Base-by-base conservation (phyloP, 2,329 filamentous ascomycete genomes). In the Cordyceps tenuipes region DNA sequence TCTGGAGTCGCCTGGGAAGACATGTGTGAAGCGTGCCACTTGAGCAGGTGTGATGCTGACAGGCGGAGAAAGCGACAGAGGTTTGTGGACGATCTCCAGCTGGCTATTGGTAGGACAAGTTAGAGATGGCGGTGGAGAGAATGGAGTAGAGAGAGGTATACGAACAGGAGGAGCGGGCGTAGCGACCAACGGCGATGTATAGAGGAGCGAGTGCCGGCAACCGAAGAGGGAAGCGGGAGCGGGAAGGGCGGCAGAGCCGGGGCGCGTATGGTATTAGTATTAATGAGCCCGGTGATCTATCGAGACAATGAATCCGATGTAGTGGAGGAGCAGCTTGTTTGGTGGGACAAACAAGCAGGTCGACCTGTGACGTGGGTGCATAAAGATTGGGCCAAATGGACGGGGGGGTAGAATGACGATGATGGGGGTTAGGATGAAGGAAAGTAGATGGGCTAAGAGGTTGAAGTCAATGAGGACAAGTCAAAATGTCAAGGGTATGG, bases 1-100 rank as follows among this genome's bases (percentile, higher is more conserved):
- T 72, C 72, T 48, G 73, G 67, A 7, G 65, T 64, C 23, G 70
- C 66, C 34, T 65, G 68, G 44, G 67, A 70, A 64, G 71, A 66
- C 73, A 75, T 75, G 57, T 47, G 21, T 31, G 10, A 21, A n/a
- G 44, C 3, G 21, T 46, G 6, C 26, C 26, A 17, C 1, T 10
- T 26, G 13, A 13, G n/a, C 15, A 26, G 17, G 44, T 17, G 36
- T 15, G n/a, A 26, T 19, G 5, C 10, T 26, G 41, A 31, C 49
- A 6, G 13, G 13, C 23, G n/a, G 36, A 47, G 26, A 17, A 46
- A 41, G 6, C n/a, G 23, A 41, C 13, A 31, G 19, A 46, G 29
- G 29, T 3, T n/a, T n/a, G 29, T 3, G 19, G 26, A 9, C 8
- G 57, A 52, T 10, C 23, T 52, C 12, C 3, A 36, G 49, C 9